Evolutionary conservation across 176 grass and related monocot species (phyloP), one percentile per base, ranked within the genome.

Genomic region (Aegilops tauschii): DNA sequence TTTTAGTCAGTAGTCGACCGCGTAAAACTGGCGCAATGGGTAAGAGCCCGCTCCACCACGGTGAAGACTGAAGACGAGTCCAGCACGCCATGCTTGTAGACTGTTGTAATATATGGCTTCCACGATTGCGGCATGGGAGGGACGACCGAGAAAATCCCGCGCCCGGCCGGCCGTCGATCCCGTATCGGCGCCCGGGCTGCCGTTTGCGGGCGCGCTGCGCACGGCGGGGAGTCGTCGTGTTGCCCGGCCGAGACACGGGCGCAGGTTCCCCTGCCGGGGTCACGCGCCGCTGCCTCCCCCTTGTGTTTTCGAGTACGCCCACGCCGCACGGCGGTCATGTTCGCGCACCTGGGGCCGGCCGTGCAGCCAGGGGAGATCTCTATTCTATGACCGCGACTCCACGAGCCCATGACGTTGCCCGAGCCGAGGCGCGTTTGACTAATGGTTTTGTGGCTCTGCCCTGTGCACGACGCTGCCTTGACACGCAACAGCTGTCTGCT

Each of bases 261-360:
- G 80, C 90, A 9, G 88, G 88, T 95, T 81, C 86, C 85, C 93
- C 73, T 84, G 90, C 78, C 80, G 71, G 84, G 83, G 81, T 85
- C 89, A 77, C 81, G 87, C 78, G 76, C 80, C 50, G 47, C 56
- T 82, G 78, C 61, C 56, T 89, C 16, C 50, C 50, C 50, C 50
- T 54, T 18, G 16, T 17, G 50, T 52, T 17, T 52, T 17, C 5
- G 54, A 37, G 32, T 10, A 18, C 44, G 52, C 14, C 6, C 39
- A 2, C 61, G 3, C 12, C 68, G 13, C 72, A 76, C 25, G 44
- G 71, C 23, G 40, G 73, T 14, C 44, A 5, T 50, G 73, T 49
- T 28, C 73, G 73, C 73, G 73, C 73, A 76, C 30, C 73, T 54
- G 72, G 72, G 72, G 32, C 52, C 52, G 61, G 12, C 65, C 29